Percentiles rank a stretch among this genome's conserved stretches.
These are phyloP conservation scores for Chalara sp. DNA, from an alignment of 2,329 filamentous ascomycete species.

Conservation along the genomic window DNA sequence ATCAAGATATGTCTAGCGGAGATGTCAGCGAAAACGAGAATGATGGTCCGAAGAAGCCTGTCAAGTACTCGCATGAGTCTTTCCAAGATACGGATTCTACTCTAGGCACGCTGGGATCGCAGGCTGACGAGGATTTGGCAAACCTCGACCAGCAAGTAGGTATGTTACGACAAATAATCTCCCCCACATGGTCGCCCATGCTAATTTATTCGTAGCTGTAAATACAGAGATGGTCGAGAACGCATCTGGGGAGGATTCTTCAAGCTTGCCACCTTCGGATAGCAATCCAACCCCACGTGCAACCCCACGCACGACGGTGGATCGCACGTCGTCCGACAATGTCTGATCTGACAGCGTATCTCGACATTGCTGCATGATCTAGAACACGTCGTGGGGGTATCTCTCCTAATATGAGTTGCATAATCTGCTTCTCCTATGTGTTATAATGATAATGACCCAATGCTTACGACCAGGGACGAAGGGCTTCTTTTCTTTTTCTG, in stretches of 20 bases:
- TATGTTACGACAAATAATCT: neutral
- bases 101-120: conserved; percentile 4
- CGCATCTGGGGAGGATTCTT: neutral
- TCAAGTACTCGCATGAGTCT: conserved; percentile 11
- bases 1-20: conserved; percentile 19
- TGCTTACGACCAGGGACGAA: conserved; percentile 10
- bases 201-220: neutral
- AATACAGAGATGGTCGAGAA: neutral
- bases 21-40: conserved; percentile 24
- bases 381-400: neutral
- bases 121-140: conserved; percentile 11
- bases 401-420: conserved; percentile 1
- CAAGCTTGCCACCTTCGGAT: neutral
- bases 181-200: neutral
- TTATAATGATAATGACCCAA: neutral
- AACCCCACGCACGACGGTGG: neutral
- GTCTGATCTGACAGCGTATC: neutral
- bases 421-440: neutral
- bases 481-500: conserved; percentile 2
- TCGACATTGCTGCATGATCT: neutral
- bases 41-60: conserved; percentile 15
- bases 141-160: neutral
- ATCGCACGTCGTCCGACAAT: neutral
- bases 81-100: conserved; percentile 10
- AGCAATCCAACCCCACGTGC: neutral